Conservation (phyloP, 176 grass and related monocot genomes). For the Hyparrhenia diplandra region DNA sequence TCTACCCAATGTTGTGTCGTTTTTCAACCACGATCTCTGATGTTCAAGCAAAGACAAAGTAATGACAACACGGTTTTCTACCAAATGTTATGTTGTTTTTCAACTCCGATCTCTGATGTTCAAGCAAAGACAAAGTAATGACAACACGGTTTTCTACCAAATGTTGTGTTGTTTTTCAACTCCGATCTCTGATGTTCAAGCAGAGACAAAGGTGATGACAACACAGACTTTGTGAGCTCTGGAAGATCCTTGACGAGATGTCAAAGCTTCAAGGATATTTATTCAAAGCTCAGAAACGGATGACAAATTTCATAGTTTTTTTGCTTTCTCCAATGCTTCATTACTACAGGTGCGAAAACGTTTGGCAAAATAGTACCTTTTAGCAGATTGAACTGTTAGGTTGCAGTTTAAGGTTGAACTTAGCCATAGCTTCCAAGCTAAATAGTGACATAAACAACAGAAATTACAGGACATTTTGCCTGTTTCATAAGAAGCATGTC, state of each 20-base stretch:
- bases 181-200: constrained; percentile 14
- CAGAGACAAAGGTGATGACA: constrained; percentile 27
- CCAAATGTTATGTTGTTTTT: constrained; percentile 6
- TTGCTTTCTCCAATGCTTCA: background rate
- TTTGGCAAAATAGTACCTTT: background rate
- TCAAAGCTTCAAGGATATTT: background rate
- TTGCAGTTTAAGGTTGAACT: background rate
- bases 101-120: constrained; percentile 12
- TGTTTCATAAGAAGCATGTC: background rate
- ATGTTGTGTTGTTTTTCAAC: constrained; percentile 20
- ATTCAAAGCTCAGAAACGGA: constrained; percentile 20
- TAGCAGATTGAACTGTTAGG: background rate
- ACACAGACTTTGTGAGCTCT: background rate
- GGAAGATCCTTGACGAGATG: background rate
- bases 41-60: no score
- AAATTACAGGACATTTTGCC: background rate
- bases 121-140: constrained; percentile 28
- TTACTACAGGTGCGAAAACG: background rate
- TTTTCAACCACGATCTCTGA: no score
- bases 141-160: no score
- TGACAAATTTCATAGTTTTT: background rate
- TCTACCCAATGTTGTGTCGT: no score
- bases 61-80: background rate
- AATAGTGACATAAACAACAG: constrained; percentile 9
- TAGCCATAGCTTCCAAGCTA: background rate